These are phyloP conservation scores for Akanthomyces dipterigenus DNA, from an alignment of 2,329 filamentous ascomycete species.

Conservation along the genomic window DNA sequence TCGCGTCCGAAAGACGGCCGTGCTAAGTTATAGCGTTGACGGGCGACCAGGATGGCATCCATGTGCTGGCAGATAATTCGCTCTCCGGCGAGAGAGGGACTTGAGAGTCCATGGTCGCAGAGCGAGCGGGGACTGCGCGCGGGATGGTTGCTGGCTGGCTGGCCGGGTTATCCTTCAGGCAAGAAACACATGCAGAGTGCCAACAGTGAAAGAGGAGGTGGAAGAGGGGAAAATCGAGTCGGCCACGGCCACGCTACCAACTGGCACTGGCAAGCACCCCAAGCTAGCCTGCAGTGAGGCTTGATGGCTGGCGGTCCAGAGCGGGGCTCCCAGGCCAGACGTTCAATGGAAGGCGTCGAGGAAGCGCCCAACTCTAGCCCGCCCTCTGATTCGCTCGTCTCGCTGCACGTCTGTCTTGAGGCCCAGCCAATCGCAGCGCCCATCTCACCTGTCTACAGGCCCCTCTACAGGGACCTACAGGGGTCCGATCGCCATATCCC, in stretches of 20 bases:
- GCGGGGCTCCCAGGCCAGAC: neutral
- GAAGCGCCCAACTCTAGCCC: slow-evolving; percentile 14
- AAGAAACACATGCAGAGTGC: neutral
- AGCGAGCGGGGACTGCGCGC: neutral
- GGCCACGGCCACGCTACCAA: neutral
- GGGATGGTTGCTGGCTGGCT: neutral
- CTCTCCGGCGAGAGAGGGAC: neutral
- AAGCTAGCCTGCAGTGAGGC: slow-evolving; percentile 1
- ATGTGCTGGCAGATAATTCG: neutral
- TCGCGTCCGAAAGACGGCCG: neutral
- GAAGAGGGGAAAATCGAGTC: neutral
- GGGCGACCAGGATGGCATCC: neutral
- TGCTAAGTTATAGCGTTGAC: neutral
- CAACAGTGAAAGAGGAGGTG: neutral
- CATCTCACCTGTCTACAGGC: neutral
- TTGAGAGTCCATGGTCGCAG: neutral
- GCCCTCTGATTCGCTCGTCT: slow-evolving; percentile 6
- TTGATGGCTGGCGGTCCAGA: slow-evolving; percentile 7
- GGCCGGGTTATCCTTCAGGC: no score
- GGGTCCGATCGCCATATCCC: slow-evolving; percentile 12
- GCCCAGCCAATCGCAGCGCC: slow-evolving; percentile 6
- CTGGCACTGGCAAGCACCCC: neutral
- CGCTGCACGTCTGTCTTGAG: neutral
- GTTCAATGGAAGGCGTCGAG: slow-evolving; percentile 14
- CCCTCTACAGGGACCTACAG: neutral